Conservation (phyloP, 352 stramenopile species). For the Phytophthora pistaciae region DNA sequence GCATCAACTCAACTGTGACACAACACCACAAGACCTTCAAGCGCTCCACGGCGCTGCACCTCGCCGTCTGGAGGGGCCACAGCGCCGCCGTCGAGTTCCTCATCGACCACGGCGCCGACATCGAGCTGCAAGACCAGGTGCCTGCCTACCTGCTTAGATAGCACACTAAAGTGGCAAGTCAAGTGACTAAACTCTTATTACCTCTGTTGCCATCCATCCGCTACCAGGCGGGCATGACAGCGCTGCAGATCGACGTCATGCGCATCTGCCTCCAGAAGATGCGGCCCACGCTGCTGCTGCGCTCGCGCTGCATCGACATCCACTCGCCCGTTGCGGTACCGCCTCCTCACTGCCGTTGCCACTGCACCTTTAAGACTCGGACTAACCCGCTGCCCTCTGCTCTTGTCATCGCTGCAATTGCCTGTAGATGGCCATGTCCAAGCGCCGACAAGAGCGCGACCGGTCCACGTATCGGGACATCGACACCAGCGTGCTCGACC, state of each 20-base stretch:
- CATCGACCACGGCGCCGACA: conserved; percentile 37
- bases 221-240: conserved; percentile 43
- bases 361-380: too few species aligned
- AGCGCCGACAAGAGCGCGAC: conserved; percentile 37
- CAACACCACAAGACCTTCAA: conserved; percentile 32
- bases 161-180: too few species aligned
- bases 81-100: conserved; percentile 33
- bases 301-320: conserved; percentile 49
- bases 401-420: background rate
- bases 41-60: conserved; percentile 41
- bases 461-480: conserved; percentile 51
- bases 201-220: background rate
- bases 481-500: conserved; percentile 50
- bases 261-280: conserved; percentile 58
- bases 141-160: too few species aligned
- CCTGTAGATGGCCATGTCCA: conserved; percentile 41
- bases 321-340: conserved; percentile 34
- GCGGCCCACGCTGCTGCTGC: conserved; percentile 44
- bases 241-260: conserved; percentile 56
- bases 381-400: too few species aligned
- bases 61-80: conserved; percentile 46
- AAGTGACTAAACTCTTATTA: too few species aligned
- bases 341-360: too few species aligned
- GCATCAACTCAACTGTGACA: conserved; percentile 24
- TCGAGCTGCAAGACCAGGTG: conserved; percentile 44